Evolutionary conservation across 208 protist species (phyloP).

Genomic region (Acanthamoeba sp.): DNA sequence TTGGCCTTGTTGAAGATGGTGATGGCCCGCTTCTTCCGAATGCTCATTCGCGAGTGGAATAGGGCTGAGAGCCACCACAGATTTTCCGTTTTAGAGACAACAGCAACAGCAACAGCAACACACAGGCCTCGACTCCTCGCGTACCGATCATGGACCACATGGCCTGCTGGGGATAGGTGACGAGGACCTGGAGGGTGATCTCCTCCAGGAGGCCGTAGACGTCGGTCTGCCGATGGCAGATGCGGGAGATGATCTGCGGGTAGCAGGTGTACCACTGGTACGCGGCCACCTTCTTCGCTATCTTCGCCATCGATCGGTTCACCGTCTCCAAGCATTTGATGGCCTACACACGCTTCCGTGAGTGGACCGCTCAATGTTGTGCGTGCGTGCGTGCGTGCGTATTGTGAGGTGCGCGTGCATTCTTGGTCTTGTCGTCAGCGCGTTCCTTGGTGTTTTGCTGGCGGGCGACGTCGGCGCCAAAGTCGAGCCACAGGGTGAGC

Average conservation of each 20-base stretch:
- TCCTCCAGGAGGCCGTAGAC: constrained; percentile 79
- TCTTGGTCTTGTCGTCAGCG: constrained; percentile 33
- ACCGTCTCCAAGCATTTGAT: constrained; percentile 42
- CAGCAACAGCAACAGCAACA: too few species aligned
- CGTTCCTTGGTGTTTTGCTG: constrained; percentile 2
- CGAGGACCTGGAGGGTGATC: constrained; percentile 83
- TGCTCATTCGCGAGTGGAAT: constrained; percentile 24
- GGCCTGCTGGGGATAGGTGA: constrained; percentile 85
- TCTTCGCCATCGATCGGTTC: constrained; percentile 43
- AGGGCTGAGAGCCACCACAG: not conserved
- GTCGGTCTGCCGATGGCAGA: constrained; percentile 84
- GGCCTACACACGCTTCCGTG: not conserved
- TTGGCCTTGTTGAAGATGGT: constrained; percentile 65
- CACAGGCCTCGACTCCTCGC: too few species aligned
- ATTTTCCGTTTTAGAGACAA: too few species aligned
- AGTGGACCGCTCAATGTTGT: not conserved
- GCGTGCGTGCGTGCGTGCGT: not conserved
- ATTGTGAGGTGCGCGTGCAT: not conserved
- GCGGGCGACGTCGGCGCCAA: constrained; percentile 62
- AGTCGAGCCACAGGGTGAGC: constrained; percentile 96
- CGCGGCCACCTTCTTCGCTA: constrained; percentile 62
- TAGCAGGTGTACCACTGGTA: constrained; percentile 87
- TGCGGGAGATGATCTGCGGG: constrained; percentile 89
- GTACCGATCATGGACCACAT: constrained; percentile 82
- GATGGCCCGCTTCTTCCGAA: constrained; percentile 42